Evolutionary conservation across 75 land plant genomes (phyloP), one percentile per base, ranked within the genome.

Genomic region (Pinus tabuliformis): DNA sequence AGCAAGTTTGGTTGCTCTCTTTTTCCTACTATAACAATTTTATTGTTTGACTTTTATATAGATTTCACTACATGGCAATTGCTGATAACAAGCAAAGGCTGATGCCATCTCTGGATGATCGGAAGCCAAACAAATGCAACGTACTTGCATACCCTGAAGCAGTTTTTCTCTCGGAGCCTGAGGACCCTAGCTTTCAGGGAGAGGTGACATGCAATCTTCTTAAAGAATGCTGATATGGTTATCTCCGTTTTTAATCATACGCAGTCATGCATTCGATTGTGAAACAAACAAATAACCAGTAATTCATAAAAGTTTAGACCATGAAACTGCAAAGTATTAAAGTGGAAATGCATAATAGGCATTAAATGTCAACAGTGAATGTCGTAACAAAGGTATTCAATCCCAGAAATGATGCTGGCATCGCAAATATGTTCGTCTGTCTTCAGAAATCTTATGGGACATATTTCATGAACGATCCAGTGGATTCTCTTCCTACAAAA

Each of bases 61-160:
- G 99, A 83, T 96, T 95, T 80, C 86, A 87, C 7, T 89, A 91
- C 83, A 93, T 95, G 93, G 93, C 93, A 5, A 63, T 93, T 77
- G 76, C 93, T 12, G 93, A 93, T 63, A 75, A 81, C 75, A 84
- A 84, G 72, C 90, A 89, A 61, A 83, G 96, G 70, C n/a, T 76
- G 6, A 95, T 95, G 98, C 98, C 98, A 1, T 58, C 80, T 18
- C 86, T 92, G 1, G 92, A 89, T 24, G 98, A 95, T 45, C 86
- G 93, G n/a, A 58, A 77, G 70, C 85, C 91, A 26, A 73, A 30
- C 17, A 75, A 87, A 52, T 83, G 87, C 56, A 84, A 87, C 58
- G 71, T 60, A 54, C 85, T 95, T 58, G 96, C 90, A 3, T 93
- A 91, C 66, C 96, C 93, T 21, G 98, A 95, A 83, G 98, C 98